phyloP scores from a whole-genome alignment of 352 stramenopile species.

The Blastocystis sp. region DNA sequence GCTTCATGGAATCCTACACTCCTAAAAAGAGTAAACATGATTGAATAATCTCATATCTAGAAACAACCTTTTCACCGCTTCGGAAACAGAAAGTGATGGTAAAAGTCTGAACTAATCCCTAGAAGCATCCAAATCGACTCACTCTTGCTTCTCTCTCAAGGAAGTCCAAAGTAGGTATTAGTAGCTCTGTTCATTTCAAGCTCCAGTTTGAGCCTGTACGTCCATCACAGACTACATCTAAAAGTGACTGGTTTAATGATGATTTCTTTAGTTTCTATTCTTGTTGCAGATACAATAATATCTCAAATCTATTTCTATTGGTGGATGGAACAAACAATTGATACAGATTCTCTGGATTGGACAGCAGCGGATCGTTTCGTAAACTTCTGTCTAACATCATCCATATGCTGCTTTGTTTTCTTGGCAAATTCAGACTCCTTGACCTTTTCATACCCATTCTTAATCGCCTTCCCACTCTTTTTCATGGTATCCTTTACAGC shows the following conservation, averaged over 20 bases:
- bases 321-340: not conserved
- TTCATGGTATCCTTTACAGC: not conserved
- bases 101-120: not conserved
- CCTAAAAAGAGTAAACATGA: constrained; percentile 38
- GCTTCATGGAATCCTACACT: not conserved
- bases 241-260: constrained; percentile 55
- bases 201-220: constrained; percentile 17
- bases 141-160: constrained; percentile 43
- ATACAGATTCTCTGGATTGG: not conserved
- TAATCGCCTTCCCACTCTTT: not conserved
- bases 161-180: not conserved
- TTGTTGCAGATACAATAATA: constrained; percentile 11
- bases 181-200: not conserved
- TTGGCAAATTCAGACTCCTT: not conserved
- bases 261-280: constrained; percentile 48
- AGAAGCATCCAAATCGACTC: constrained; percentile 11
- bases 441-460: not conserved
- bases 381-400: not conserved
- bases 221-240: not conserved
- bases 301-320: not conserved
- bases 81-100: constrained; percentile 1
- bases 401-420: not conserved
- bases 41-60: not conserved
- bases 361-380: not conserved
- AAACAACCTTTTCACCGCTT: constrained; percentile 37